Base-by-base conservation (phyloP, 768 basidiomycete species). In the Suillus ampliporus region DNA sequence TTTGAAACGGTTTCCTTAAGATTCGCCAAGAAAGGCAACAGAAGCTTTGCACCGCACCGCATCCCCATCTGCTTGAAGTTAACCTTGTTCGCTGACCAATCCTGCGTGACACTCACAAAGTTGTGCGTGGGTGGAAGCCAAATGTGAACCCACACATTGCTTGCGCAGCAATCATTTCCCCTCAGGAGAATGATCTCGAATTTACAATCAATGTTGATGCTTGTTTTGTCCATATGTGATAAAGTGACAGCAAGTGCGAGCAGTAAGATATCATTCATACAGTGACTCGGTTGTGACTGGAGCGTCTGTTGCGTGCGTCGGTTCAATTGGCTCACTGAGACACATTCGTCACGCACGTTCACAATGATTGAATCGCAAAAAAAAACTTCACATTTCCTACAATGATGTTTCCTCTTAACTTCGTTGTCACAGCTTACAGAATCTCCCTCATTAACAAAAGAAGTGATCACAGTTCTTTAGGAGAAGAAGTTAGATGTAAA, bases 81-180 rank as follows among this genome's bases (percentile, higher is more conserved):
- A 75, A 75, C 74, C 74, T 75, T 75, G 74, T 74, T 59, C 59
- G 44, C 17, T 41, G 38, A 58, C 44, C 69, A 68, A 73, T 74
- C 68, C 66, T 67, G 57, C 50, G 63, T 60, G 62, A 58, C 64
- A 57, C 61, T 61, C 58, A 59, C 60, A 61, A 40, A 51, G 19
- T 31, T n/a, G 54, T 56, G 54, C 28, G 52, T 40, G 54, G 11
- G 38, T 56, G 23, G n/a, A 28, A 40, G 28, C 46, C 11, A 59
- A 34, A 34, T 59, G 52, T 40, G 38, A 56, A 41, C 38, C 23
- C 37, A 13, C 11, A 28, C 50, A 10, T 51, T 51, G 50, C 28
- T 28, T 51, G 19, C 50, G 31, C 50, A 51, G 50, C 28, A 38
- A 17, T 6, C 17, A 40, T 56, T 40, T 19, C 37, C 11, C n/a